These are phyloP conservation scores for Dryas alaskensis DNA, from an alignment of 306 rosid genomes.

Conservation along the genomic window DNA sequence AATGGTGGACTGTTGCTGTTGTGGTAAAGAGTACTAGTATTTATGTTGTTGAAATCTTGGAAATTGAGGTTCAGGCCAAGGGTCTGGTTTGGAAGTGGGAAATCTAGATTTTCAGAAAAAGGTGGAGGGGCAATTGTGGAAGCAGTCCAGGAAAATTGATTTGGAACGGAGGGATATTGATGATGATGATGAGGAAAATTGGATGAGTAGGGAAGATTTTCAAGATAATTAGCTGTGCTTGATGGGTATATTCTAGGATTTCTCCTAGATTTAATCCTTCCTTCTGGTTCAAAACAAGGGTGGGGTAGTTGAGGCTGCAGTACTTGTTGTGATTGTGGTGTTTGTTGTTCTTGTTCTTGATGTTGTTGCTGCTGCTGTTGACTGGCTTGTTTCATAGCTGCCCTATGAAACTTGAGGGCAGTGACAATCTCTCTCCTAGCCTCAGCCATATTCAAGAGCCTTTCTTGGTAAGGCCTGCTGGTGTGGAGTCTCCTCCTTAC, in stretches of 20 bases:
- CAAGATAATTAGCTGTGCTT: slow-evolving; percentile 33
- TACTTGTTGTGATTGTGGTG: slow-evolving; percentile 21
- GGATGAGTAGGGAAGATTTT: slow-evolving; percentile 32
- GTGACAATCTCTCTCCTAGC: slow-evolving; percentile 88
- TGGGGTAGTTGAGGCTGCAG: slow-evolving; percentile 20
- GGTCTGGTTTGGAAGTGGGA: slow-evolving; percentile 65
- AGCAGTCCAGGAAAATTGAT: slow-evolving; percentile 42
- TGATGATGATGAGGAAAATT: slow-evolving; percentile 25
- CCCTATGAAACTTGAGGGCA: slow-evolving; percentile 89
- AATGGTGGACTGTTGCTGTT: slow-evolving; percentile 32
- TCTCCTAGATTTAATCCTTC: slow-evolving; percentile 48
- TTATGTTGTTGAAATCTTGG: slow-evolving; percentile 59
- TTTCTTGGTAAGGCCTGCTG: slow-evolving; percentile 68
- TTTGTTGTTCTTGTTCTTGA: slow-evolving; percentile 28
- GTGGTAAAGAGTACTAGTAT: slow-evolving; percentile 36
- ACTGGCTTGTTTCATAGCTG: slow-evolving; percentile 73
- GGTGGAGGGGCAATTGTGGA: slow-evolving; percentile 38
- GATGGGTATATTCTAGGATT: slow-evolving; percentile 56
- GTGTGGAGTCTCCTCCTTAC: slow-evolving; percentile 78
- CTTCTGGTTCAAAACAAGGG: slow-evolving; percentile 46
- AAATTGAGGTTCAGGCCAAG: slow-evolving; percentile 84
- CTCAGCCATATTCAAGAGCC: slow-evolving; percentile 85
- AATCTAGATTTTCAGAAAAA: slow-evolving; percentile 46
- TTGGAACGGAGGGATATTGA: slow-evolving; percentile 20
- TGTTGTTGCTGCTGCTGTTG: slow-evolving; percentile 47